Base-by-base conservation (phyloP, 2,329 filamentous ascomycete species). In the Nannizzia gypsea region DNA sequence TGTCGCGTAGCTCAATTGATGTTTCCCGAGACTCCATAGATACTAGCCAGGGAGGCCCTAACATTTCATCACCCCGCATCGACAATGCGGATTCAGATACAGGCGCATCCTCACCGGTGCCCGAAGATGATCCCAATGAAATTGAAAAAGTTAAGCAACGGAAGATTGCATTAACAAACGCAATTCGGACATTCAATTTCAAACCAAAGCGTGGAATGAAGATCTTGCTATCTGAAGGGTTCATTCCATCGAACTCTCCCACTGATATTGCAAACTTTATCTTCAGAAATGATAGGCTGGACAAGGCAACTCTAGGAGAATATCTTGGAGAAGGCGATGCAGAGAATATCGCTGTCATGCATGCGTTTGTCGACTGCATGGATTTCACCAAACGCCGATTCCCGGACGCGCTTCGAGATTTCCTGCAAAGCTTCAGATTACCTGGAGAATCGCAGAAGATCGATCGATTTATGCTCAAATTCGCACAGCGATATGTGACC, bases 391-490 rank as follows among this genome's bases (percentile, higher is more conserved):
- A 91, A 72, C 89, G 86, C 59, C 86, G 91, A 1, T 99, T 99
- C 67, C 92, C 96, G 5, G 92, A 96, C 72, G 87, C 93, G 13
- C 77, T 99, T 26, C 85, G 93, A 40, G 86, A 90, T 61, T 99
- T 99, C 68, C 77, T 99, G 11, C 93, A 99, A 72, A 88, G 90
- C 28, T 99, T 99, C 78, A 87, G 93, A 63, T 78, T 99, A 13
- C 93, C 93, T 0, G 93, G 93, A 62, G 93, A 99, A 74, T 91
- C 91, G 0, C 93, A 99, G 71, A 99, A 99, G 77, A 99, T 99
- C 66, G 93, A 99, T 83, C 89, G 93, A 55, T 95, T 97, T 75
- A 97, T 99, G 93, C 78, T 99, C 65, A 99, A 99, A 72, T 99
- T 97, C 74, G 93, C 93, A 8, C 92, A 97, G 73, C 86, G 92